These are phyloP conservation scores for Pelargonium australe DNA, from an alignment of 441 rosid genomes.

Conservation along the genomic window DNA sequence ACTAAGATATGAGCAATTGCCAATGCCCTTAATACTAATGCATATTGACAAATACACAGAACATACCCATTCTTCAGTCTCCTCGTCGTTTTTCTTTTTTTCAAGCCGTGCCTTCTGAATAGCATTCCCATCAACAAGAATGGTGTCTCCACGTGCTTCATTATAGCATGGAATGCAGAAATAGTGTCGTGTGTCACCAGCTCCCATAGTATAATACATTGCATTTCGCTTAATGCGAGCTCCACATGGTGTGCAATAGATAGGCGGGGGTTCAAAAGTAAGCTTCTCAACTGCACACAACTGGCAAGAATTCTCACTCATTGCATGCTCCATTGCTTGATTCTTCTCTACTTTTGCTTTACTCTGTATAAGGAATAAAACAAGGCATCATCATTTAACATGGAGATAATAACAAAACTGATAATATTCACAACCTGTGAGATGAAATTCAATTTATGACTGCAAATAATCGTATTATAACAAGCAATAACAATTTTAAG, in stretches of 20 bases:
- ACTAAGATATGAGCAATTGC: constrained; percentile 10
- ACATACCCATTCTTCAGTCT: constrained; percentile 98
- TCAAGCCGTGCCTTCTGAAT: constrained; percentile 80
- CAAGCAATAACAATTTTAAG: not conserved
- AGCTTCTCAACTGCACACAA: constrained; percentile 99
- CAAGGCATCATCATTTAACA: constrained; percentile 7
- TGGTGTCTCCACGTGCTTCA: constrained; percentile 88
- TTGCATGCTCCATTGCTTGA: constrained; percentile 96
- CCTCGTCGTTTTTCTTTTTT: constrained; percentile 99
- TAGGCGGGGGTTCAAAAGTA: constrained; percentile 99
- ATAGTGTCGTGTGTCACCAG: constrained; percentile 92
- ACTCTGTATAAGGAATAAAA: constrained; percentile 48
- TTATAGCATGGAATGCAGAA: constrained; percentile 98
- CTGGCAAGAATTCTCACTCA: constrained; percentile 99
- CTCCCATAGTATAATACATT: constrained; percentile 89
- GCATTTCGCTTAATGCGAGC: constrained; percentile 98
- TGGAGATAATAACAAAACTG: not conserved
- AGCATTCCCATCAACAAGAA: constrained; percentile 65
- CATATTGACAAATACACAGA: constrained; percentile 15
- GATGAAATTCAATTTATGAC: not conserved
- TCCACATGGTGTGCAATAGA: constrained; percentile 93
- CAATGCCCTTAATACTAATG: constrained; percentile 9
- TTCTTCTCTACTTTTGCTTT: constrained; percentile 96
- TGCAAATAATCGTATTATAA: not conserved
- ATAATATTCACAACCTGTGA: not conserved